phyloP scores from a whole-genome alignment of 192 early-diverging fungal genomes.

The Chytriomyces confervae region DNA sequence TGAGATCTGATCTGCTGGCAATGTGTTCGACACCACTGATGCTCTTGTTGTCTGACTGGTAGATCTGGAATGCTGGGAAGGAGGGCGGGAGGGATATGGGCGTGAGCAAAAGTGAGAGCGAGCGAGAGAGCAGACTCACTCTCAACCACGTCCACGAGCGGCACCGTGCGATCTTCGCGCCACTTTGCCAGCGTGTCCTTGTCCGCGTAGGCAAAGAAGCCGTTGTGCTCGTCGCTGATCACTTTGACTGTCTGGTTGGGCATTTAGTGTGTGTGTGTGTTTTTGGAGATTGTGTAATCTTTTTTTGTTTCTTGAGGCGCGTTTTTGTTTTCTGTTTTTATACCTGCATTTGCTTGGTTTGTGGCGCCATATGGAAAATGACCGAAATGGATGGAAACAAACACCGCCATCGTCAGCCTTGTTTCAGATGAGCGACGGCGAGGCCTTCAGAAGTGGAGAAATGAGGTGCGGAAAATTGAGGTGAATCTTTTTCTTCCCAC shows the following conservation, averaged over 20 bases:
- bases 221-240: not conserved
- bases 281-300: not conserved
- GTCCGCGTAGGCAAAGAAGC: constrained; percentile 28
- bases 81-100: not conserved
- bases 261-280: constrained; percentile 2
- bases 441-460: no score
- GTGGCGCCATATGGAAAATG: no score
- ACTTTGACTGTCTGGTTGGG: constrained; percentile 35
- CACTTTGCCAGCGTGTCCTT: constrained; percentile 28
- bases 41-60: constrained; percentile 20
- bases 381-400: not conserved
- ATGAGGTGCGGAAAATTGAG: no score
- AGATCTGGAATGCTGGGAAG: constrained; percentile 29
- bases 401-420: no score
- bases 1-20: constrained; percentile 18
- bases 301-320: not conserved
- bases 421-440: no score
- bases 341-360: not conserved
- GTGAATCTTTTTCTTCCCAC: no score
- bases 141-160: constrained; percentile 25
- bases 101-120: not conserved
- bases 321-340: not conserved
- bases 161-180: constrained; percentile 19
- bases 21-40: constrained; percentile 10
- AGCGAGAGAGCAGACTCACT: constrained; percentile 1